Conservation (phyloP, 768 basidiomycete genomes). For the Boletellus emodensis region DNA sequence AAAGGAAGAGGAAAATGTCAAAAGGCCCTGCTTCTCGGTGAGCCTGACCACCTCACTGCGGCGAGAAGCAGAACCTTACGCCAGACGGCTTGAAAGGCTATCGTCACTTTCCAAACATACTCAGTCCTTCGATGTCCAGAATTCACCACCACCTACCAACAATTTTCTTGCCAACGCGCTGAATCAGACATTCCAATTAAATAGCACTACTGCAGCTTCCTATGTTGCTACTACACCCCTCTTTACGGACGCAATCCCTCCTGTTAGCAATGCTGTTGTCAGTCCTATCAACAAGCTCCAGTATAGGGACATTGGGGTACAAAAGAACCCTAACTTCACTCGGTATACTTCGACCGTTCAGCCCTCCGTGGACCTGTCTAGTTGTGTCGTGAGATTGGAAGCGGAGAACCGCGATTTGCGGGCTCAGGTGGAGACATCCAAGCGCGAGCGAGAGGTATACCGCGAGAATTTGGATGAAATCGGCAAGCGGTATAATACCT, state of each 20-base stretch:
- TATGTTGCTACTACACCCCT: conserved; percentile 6
- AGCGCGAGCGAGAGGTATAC: conserved; percentile 4
- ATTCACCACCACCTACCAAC: neutral
- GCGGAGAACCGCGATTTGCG: conserved; percentile 13
- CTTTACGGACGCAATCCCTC: neutral
- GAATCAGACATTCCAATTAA: conserved; percentile 26
- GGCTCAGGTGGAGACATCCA: conserved; percentile 3
- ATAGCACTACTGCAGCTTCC: conserved; percentile 14
- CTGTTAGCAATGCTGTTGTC: conserved; percentile 2
- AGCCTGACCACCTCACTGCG: conserved; percentile 28
- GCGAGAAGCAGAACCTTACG: conserved; percentile 28
- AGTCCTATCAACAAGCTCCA: conserved; percentile 1
- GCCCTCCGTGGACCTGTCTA: conserved; percentile 3
- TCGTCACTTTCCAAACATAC: conserved; percentile 1
- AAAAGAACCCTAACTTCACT: conserved; percentile 20
- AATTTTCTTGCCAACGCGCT: conserved; percentile 23
- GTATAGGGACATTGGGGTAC: conserved; percentile 23
- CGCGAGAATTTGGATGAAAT: conserved; percentile 14
- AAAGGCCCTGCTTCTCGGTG: conserved; percentile 30
- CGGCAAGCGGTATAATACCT: conserved; percentile 3
- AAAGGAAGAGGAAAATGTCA: conserved; percentile 18
- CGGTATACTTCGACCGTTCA: conserved; percentile 6
- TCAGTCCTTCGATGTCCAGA: neutral
- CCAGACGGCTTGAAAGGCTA: conserved; percentile 23
- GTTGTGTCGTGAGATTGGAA: conserved; percentile 19